Evolutionary conservation across 2,329 filamentous ascomycete genomes (phyloP), one percentile per base, ranked within the genome.

Genomic region (Clarireedia hainanense): DNA sequence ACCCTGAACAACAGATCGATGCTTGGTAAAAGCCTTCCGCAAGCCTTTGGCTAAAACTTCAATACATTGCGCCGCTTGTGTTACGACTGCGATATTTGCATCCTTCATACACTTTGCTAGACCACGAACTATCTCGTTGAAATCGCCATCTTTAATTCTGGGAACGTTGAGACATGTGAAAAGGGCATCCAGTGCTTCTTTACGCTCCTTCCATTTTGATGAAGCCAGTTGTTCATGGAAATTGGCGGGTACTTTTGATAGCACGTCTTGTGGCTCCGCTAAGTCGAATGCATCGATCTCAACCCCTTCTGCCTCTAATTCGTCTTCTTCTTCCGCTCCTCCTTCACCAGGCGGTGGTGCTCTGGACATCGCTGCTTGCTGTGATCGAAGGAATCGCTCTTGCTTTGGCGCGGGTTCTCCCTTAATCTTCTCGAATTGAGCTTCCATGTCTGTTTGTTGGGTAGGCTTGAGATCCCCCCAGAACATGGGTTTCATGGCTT

Each of bases 91-190:
- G 63, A 99, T 87, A 68, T 99, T 99, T 64, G 95, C 94, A 65
- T 99, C 95, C 72, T 99, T 99, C 94, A 99, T 99, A 65, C 84
- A 90, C 72, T 97, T 99, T 46, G 94, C 92, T 54, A 97, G 78
- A 4, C 83, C 86, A 58, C 89, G 81, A 55, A 89, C 83, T 63
- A 97, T 80, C 65, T 97, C 92, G 69, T 86, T 83, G 67, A 91
- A 97, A 54, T 89, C 86, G 6, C 84, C 89, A 64, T 97, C 92
- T 71, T 96, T 95, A 70, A 99, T 96, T 59, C 86, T 82, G 14
- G 92, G 91, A 42, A 95, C 86, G 64, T 95, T 95, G 55, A 95
- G 72, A 3, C 83, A 79, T 14, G 81, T 80, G 64, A 85, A 86
- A 0, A 96, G 78, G 9, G 83, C 89, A 59, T 99, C 94, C 3